Evolutionary conservation across 2,329 filamentous ascomycete species (phyloP).

Genomic region (Elsinoe batatas): DNA sequence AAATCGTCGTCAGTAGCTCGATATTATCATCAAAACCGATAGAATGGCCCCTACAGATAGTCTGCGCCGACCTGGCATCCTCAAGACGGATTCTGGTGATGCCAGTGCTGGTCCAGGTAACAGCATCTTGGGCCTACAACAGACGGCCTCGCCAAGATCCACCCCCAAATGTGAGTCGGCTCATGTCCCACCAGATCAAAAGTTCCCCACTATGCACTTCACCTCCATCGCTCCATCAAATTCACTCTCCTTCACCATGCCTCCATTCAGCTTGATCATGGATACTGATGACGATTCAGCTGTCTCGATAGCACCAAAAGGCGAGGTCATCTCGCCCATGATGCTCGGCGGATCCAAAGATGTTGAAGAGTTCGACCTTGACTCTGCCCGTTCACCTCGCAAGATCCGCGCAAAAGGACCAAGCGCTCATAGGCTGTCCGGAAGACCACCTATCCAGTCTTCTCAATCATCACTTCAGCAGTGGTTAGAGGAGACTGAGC

Average conservation of each 20-base stretch:
- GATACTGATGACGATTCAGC: slow-evolving; percentile 24
- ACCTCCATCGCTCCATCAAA: not conserved
- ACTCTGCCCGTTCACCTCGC: slow-evolving; percentile 25
- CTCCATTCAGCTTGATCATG: slow-evolving; percentile 1
- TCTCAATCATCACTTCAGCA: slow-evolving; percentile 11
- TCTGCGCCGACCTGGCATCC: not conserved
- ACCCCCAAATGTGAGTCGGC: slow-evolving; percentile 12
- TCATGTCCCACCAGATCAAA: not conserved
- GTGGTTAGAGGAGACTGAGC: slow-evolving; percentile 11
- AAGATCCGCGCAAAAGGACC: slow-evolving; percentile 30
- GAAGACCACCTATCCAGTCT: slow-evolving; percentile 24
- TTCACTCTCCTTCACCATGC: not conserved
- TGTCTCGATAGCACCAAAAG: slow-evolving; percentile 36
- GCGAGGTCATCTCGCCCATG: slow-evolving; percentile 38
- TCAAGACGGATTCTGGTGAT: slow-evolving; percentile 10
- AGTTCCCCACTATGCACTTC: not conserved
- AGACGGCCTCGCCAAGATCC: slow-evolving; percentile 8
- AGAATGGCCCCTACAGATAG: slow-evolving; percentile 1
- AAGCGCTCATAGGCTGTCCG: slow-evolving; percentile 31
- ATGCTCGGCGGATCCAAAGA: slow-evolving; percentile 38
- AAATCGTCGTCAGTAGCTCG: too few species aligned
- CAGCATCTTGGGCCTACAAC: not conserved
- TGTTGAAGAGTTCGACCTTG: slow-evolving; percentile 32
- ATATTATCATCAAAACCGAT: not conserved
- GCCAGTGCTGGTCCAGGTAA: not conserved